Base-by-base conservation (phyloP, 495 filamentous ascomycete species). In the Cryomyces minteri region DNA sequence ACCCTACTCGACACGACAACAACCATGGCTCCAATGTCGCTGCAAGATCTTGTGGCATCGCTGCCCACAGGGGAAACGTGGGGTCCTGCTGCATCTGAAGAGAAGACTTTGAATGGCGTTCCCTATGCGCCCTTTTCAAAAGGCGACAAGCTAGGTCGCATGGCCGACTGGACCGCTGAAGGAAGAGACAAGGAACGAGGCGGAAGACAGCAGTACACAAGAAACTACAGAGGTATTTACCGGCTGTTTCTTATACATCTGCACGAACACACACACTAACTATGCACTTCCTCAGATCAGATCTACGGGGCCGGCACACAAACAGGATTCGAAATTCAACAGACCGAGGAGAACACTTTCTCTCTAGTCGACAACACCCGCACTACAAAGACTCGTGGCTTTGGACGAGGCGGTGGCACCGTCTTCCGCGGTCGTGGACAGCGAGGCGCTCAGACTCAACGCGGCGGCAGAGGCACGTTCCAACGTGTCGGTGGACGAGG, bases 81-180 rank as follows among this genome's bases (percentile, higher is more conserved):
- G 90, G 90, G 90, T 32, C 90, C 90, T 45, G 65, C 82, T 44
- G 72, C 77, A 43, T 76, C 84, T 29, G 72, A 64, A 49, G 85
- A 94, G 55, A 90, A 85, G 45, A 88, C 80, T 45, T 70, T 98
- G 48, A 76, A 88, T 56, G 90, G 92, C 58, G 87, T 96, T 32
- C 90, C 90, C 4, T 98, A 94, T 53, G 88, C 88, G 41, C 88
- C 92, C 40, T 98, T 87, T 68, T 94, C 87, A 48, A 98, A 98
- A 69, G 85, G 85, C 54, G 90, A 98, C 70, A 98, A 96, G 71
- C 69, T 98, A 30, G 90, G 92, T 44, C 86, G 90, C 52, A 98
- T 98, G 90, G 90, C 90, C 14, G 90, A 98, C 66, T 98, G 92
- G 92, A 93, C 88, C 7, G 59, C 79, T n/a, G 90, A 94, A 52